phyloP scores from a whole-genome alignment of 1,284 basidiomycete genomes.

The Ceraceosorus guamensis region DNA sequence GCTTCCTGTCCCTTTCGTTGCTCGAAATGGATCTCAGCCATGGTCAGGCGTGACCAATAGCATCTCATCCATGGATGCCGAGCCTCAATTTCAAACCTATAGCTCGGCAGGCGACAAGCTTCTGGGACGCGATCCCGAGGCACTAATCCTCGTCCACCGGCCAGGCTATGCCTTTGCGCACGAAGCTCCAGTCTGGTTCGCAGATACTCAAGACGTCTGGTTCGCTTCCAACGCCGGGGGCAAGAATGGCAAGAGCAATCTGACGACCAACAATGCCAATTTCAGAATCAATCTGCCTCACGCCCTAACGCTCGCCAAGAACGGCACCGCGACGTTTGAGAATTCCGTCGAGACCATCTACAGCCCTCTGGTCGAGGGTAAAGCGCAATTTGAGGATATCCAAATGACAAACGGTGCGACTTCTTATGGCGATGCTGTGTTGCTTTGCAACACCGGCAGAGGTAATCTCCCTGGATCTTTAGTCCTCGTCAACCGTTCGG shows the following conservation, averaged over 20 bases:
- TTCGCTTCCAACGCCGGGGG: slow-evolving; percentile 12
- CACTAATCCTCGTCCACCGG: slow-evolving; percentile 4
- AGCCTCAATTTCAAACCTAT: too few species aligned
- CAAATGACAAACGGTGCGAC: slow-evolving; percentile 55
- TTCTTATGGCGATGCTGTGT: slow-evolving; percentile 55
- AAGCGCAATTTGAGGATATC: neutral
- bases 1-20: too few species aligned
- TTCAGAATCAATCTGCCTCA: slow-evolving; percentile 1
- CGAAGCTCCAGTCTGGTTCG: slow-evolving; percentile 13
- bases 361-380: too few species aligned
- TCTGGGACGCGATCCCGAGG: too few species aligned
- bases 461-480: slow-evolving; percentile 59
- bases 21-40: too few species aligned
- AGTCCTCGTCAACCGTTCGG: slow-evolving; percentile 56
- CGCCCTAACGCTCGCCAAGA: too few species aligned
- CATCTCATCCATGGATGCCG: too few species aligned
- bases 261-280: slow-evolving; percentile 6
- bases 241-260: slow-evolving; percentile 1
- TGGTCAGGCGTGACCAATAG: too few species aligned
- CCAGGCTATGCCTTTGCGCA: slow-evolving; percentile 15
- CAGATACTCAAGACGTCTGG: slow-evolving; percentile 5
- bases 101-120: too few species aligned
- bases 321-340: too few species aligned
- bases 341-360: too few species aligned
- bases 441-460: slow-evolving; percentile 64